phyloP scores from a whole-genome alignment of 1,139 yeast species.

The Suhomyces maxii region DNA sequence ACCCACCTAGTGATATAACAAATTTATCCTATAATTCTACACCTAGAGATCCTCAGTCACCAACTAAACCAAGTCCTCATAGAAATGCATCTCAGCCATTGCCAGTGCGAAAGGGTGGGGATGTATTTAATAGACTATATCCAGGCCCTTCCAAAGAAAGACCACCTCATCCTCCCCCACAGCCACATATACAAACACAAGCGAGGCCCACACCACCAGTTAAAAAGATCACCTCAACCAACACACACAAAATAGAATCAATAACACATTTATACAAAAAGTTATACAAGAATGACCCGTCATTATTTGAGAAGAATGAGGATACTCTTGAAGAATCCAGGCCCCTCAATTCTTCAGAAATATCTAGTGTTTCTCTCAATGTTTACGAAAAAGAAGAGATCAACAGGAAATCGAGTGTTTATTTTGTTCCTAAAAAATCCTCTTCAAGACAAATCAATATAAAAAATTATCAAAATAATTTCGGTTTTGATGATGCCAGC shows the following conservation, averaged over 20 bases:
- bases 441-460: constrained; percentile 37
- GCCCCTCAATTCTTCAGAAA: constrained; percentile 4
- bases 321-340: background rate
- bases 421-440: constrained; percentile 33
- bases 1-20: constrained; percentile 20
- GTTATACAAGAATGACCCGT: constrained; percentile 5
- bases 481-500: constrained; percentile 71
- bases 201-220: background rate
- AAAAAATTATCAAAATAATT: constrained; percentile 47
- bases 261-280: background rate
- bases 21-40: constrained; percentile 13
- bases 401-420: constrained; percentile 40
- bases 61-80: constrained; percentile 8
- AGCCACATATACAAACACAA: background rate
- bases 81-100: constrained; percentile 13
- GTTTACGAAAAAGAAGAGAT: constrained; percentile 57
- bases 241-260: background rate
- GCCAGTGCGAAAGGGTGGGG: constrained; percentile 9
- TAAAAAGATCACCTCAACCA: background rate
- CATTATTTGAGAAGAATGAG: constrained; percentile 9
- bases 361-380: constrained; percentile 23
- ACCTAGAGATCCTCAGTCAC: constrained; percentile 7
- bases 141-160: constrained; percentile 9
- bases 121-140: constrained; percentile 17
- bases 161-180: background rate